Percentiles rank a stretch among this genome's conserved stretches.
These are phyloP conservation scores for Aspergillus caelatus DNA, from an alignment of 2,329 filamentous ascomycete species.

Conservation along the genomic window DNA sequence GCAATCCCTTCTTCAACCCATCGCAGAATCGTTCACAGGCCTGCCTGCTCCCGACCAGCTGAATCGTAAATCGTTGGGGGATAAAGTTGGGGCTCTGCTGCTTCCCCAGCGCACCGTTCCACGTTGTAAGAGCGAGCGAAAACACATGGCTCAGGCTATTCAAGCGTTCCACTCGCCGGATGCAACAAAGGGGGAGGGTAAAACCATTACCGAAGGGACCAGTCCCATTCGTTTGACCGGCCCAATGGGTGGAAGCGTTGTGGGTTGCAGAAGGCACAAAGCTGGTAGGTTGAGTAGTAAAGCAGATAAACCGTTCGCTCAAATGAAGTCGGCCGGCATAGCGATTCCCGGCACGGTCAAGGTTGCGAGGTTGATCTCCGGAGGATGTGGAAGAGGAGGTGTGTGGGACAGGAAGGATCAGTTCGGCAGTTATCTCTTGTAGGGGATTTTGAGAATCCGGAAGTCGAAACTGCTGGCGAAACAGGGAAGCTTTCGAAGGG, in stretches of 20 bases:
- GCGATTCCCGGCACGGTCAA: conserved; percentile 71
- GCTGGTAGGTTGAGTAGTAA: conserved; percentile 89
- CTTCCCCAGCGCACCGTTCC: conserved; percentile 72
- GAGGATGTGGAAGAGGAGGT: conserved; percentile 55
- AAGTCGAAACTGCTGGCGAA: conserved; percentile 94
- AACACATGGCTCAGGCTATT: conserved; percentile 93
- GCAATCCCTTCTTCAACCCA: conserved; percentile 84
- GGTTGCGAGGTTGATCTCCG: conserved; percentile 61
- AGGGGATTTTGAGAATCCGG: conserved; percentile 89
- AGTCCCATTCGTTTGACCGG: conserved; percentile 88
- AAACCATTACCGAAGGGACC: conserved; percentile 95
- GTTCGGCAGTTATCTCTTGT: conserved; percentile 94
- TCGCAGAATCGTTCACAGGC: conserved; percentile 96
- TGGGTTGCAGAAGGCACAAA: conserved; percentile 80
- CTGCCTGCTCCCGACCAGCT: conserved; percentile 84
- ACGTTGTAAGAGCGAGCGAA: conserved; percentile 90
- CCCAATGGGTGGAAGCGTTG: conserved; percentile 79
- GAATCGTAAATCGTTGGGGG: conserved; percentile 87
- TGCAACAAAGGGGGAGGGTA: conserved; percentile 87
- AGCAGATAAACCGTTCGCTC: conserved; percentile 93
- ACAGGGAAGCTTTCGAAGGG: conserved; percentile 88
- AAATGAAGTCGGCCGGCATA: conserved; percentile 92
- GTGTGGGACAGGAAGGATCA: conserved; percentile 79
- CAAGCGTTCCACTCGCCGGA: conserved; percentile 86
- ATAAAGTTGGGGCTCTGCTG: conserved; percentile 59